phyloP scores from a whole-genome alignment of 2,329 filamentous ascomycete genomes.

The Penicillium sp. region DNA sequence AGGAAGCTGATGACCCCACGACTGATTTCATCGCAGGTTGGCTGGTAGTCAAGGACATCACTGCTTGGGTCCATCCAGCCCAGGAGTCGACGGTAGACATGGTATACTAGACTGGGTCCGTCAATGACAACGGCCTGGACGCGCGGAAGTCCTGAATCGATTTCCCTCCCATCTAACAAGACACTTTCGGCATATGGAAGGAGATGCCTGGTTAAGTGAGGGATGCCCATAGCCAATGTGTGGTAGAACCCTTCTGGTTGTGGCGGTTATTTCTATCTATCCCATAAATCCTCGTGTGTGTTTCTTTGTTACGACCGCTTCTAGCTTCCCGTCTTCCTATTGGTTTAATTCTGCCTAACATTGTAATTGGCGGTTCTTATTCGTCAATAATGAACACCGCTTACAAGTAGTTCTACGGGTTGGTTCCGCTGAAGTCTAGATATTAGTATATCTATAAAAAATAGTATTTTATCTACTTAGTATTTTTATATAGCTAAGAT shows the following conservation, averaged over 20 bases:
- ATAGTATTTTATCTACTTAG: too few relatives aligned
- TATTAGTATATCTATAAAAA: too few relatives aligned
- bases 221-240: conserved; percentile 32
- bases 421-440: too few relatives aligned
- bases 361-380: too few relatives aligned
- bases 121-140: conserved; percentile 59
- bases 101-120: conserved; percentile 74
- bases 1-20: conserved; percentile 62
- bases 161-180: conserved; percentile 14
- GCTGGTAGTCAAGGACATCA: conserved; percentile 53
- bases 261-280: not conserved
- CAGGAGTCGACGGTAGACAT: conserved; percentile 62
- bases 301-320: too few relatives aligned
- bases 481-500: too few relatives aligned
- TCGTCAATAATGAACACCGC: too few relatives aligned
- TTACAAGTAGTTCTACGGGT: too few relatives aligned
- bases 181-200: conserved; percentile 31
- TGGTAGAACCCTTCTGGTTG: not conserved
- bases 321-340: too few relatives aligned
- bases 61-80: conserved; percentile 35
- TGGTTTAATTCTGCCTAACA: too few relatives aligned
- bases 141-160: conserved; percentile 7
- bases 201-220: conserved; percentile 33
- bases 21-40: conserved; percentile 64
- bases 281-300: too few relatives aligned